These are phyloP conservation scores for Suhomyces yuchorum DNA, from an alignment of 1,139 yeast species.

Conservation along the genomic window DNA sequence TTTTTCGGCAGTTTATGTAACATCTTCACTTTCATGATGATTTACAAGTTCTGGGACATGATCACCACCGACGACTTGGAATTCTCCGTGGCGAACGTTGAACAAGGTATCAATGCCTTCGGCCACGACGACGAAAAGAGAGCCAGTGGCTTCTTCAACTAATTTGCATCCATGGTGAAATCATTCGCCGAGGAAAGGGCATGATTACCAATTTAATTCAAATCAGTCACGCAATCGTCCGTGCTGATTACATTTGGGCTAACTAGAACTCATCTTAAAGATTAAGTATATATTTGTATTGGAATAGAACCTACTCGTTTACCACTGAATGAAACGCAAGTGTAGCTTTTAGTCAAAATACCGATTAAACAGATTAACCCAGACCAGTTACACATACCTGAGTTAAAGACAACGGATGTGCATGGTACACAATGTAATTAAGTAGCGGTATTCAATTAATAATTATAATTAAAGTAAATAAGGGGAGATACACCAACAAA, in stretches of 20 bases:
- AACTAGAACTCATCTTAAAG: background rate
- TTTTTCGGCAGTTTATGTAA: slow-evolving; percentile 83
- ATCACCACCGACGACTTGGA: slow-evolving; percentile 95
- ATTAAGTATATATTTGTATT: background rate
- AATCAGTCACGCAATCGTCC: background rate
- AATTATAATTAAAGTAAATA: no score
- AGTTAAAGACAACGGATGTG: no score
- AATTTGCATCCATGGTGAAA: background rate
- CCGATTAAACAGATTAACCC: no score
- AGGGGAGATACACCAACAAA: no score
- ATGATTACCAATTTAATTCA: background rate
- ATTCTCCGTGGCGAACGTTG: slow-evolving; percentile 67
- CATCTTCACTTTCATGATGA: slow-evolving; percentile 86
- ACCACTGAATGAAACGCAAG: no score
- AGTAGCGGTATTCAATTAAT: no score
- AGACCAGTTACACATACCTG: no score
- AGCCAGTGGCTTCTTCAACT: slow-evolving; percentile 29
- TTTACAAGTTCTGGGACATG: slow-evolving; percentile 95
- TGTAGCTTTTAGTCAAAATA: no score
- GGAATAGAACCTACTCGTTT: background rate
- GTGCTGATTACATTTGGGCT: background rate
- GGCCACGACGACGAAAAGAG: slow-evolving; percentile 41
- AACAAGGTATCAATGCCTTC: slow-evolving; percentile 41
- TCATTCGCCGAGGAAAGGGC: background rate
- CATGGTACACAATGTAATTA: no score